Evolutionary conservation across 768 basidiomycete genomes (phyloP).

Genomic region (Ramaria sp.): DNA sequence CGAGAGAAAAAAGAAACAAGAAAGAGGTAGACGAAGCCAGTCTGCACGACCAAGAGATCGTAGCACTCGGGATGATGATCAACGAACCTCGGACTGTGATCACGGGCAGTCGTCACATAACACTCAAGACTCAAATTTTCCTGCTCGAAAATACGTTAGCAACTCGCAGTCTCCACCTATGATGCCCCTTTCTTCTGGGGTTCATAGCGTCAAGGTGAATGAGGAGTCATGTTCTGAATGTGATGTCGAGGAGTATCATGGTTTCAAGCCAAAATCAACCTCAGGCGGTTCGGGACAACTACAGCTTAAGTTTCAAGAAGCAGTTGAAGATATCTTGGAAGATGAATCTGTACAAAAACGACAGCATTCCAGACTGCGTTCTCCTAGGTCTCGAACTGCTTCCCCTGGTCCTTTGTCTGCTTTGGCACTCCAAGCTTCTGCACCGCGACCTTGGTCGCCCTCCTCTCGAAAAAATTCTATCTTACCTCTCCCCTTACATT

Average conservation of each 20-base stretch:
- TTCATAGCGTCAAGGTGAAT: background rate
- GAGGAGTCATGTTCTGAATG: too few relatives aligned
- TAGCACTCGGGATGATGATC: background rate
- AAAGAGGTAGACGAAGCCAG: background rate
- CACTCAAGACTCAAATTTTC: background rate
- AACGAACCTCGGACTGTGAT: background rate
- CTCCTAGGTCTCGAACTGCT: background rate
- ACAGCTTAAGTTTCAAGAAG: background rate
- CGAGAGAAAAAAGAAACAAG: background rate
- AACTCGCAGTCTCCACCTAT: background rate
- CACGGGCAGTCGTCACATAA: background rate
- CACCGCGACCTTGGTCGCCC: background rate
- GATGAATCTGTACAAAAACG: background rate
- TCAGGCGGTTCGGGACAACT: background rate
- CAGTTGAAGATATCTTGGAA: background rate
- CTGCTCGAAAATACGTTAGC: background rate
- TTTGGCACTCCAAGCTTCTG: background rate
- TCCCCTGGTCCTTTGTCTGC: background rate
- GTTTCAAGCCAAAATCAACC: background rate
- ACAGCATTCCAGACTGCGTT: background rate
- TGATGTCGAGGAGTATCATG: background rate
- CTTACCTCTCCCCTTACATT: background rate
- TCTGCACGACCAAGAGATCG: background rate
- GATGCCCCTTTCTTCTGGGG: background rate
- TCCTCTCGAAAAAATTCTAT: background rate